Evolutionary conservation across 1,284 basidiomycete species (phyloP).

Genomic region (Rhodotorula sp.): DNA sequence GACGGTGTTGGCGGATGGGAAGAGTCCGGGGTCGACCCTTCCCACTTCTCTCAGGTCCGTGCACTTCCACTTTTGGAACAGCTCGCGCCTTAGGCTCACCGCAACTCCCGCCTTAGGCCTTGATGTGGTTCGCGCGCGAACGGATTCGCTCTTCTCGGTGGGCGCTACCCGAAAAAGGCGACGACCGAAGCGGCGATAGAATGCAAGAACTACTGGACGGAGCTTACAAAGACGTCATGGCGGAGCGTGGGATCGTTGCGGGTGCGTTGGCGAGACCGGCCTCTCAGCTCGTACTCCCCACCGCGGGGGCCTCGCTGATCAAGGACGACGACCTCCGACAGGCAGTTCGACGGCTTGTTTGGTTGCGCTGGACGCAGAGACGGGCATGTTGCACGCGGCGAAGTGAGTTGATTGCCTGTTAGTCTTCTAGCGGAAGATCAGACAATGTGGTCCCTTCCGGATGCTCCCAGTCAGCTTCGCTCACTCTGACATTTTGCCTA

Average conservation of each 20-base stretch:
- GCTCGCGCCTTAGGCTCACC: conserved; percentile 50
- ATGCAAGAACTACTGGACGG: conserved; percentile 66
- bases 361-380: conserved; percentile 70
- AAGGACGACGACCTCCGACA: conserved; percentile 45
- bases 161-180: neutral
- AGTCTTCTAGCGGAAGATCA: neutral
- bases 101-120: conserved; percentile 12
- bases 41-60: conserved; percentile 60
- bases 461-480: neutral
- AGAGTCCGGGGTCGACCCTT: conserved; percentile 77
- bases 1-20: conserved; percentile 71
- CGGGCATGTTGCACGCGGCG: conserved; percentile 71
- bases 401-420: conserved; percentile 59
- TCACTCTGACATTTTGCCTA: neutral
- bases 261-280: conserved; percentile 56
- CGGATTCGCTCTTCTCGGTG: conserved; percentile 17
- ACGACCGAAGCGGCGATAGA: neutral
- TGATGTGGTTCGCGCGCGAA: conserved; percentile 35
- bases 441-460: neutral
- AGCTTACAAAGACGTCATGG: conserved; percentile 68
- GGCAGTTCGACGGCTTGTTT: conserved; percentile 85
- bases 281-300: neutral
- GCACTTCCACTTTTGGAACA: conserved; percentile 56
- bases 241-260: conserved; percentile 68
- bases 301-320: neutral